Base-by-base conservation (phyloP, 163 green algal species). In the Scenedesmus sp. region DNA sequence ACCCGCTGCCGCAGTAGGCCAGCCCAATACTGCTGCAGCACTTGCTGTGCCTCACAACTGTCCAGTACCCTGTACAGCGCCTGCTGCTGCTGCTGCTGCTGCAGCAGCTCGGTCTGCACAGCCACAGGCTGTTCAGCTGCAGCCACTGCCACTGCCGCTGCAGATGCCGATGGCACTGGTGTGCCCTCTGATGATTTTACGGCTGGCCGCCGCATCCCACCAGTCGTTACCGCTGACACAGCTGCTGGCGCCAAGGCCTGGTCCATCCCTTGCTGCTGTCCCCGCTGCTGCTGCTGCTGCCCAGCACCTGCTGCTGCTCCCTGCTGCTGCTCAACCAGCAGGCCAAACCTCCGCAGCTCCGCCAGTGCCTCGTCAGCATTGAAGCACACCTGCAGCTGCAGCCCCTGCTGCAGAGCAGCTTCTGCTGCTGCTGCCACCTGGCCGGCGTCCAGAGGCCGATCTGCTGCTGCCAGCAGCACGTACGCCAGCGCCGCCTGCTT, bases 21-120 rank as follows among this genome's bases (percentile, higher is more conserved):
- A 37, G 86, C 86, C 86, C 86, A 91, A 16, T 91, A 83, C 73
- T 91, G 86, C 73, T 91, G 73, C 51, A 91, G 49, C 46, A 91
- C 73, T 33, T 72, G 35, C 53, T 86, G 73, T 26, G 86, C 73
- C 20, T 24, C 46, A 18, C 33, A 0, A 22, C 86, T 80, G 16
- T 33, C 46, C 33, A 86, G 24, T 76, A 91, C 86, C 9, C 43
- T 68, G 37, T 86, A 91, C 42, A 76, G 6, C 68, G 49, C n/a
- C 30, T 44, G 46, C 85, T 85, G 46, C 68, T 72, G 35, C 68
- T 90, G 85, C 85, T 90, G 46, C 37, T 20, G 46, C 44, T 30
- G 26, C n/a, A n/a, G n/a, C n/a, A 49, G 40, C 35, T 81, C n/a
- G n/a, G 83, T 18, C 37, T 59, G 22, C 6, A 46, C 78, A 37